These are phyloP conservation scores for Ganoderma multipileum DNA, from an alignment of 1,284 basidiomycete species.

Conservation along the genomic window DNA sequence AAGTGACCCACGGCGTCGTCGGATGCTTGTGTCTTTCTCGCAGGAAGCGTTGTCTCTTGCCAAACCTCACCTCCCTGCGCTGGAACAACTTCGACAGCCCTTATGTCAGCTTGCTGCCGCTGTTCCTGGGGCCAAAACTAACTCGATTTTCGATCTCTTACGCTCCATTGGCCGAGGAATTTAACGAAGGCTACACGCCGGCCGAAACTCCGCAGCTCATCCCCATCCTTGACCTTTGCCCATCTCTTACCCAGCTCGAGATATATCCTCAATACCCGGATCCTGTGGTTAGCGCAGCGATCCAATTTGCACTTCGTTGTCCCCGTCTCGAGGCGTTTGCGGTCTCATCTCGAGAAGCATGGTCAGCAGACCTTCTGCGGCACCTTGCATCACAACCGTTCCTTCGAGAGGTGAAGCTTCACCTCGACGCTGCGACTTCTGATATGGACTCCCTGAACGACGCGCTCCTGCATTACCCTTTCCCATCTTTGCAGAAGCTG, in stretches of 20 bases:
- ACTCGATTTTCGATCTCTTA: too few relatives aligned
- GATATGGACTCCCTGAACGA: neutral
- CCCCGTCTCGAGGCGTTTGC: neutral
- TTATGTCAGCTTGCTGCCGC: neutral
- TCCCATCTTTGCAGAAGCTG: neutral
- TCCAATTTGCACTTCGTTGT: neutral
- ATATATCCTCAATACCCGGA: neutral
- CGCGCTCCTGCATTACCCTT: neutral
- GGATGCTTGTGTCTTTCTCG: neutral
- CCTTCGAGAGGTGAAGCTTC: neutral
- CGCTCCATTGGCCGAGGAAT: too few relatives aligned
- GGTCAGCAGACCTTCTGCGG: too few relatives aligned
- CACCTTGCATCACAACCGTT: neutral
- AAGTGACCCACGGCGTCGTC: neutral
- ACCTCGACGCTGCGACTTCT: neutral
- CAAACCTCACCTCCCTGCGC: neutral
- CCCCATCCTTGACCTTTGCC: neutral
- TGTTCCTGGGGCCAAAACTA: neutral
- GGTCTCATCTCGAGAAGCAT: neutral
- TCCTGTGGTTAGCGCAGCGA: neutral
- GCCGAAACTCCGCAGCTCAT: neutral
- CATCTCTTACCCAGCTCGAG: neutral
- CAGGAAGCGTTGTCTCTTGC: neutral
- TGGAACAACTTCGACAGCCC: neutral
- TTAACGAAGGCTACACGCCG: neutral